These are phyloP conservation scores for Penicillium waksmanii DNA, from an alignment of 495 filamentous ascomycete species.

Conservation along the genomic window DNA sequence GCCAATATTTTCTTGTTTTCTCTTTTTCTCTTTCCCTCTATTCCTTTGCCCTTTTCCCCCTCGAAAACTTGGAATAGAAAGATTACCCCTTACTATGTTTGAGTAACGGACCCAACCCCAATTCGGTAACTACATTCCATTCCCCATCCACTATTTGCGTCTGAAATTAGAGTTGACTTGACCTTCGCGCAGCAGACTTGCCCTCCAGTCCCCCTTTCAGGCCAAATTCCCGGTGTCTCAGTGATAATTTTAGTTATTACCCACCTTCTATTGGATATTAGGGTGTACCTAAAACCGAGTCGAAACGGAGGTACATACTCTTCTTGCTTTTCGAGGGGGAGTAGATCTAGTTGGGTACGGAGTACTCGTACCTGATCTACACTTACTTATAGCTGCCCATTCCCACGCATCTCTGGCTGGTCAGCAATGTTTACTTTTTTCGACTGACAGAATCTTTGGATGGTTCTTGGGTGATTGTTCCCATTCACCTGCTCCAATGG, in stretches of 20 bases:
- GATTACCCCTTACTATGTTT: not conserved
- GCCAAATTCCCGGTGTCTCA: not conserved
- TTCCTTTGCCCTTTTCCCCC: not conserved
- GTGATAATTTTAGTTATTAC: not conserved
- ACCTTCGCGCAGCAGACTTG: not conserved
- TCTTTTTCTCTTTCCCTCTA: not conserved
- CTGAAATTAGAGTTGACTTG: conserved; percentile 1
- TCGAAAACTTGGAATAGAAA: not conserved
- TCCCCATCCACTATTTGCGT: conserved; percentile 4
- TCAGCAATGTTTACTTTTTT: too few relatives aligned
- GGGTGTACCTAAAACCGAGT: not conserved
- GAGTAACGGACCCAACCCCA: not conserved
- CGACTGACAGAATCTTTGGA: too few relatives aligned
- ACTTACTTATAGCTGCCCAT: not conserved
- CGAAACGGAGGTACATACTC: not conserved
- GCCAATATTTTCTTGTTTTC: not conserved
- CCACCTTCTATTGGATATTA: not conserved
- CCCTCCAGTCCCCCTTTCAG: not conserved
- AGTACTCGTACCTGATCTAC: not conserved
- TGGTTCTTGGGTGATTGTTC: not conserved
- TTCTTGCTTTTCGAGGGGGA: not conserved
- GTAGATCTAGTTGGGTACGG: not conserved
- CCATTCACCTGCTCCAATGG: not conserved
- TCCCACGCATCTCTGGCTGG: not conserved
- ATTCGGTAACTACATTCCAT: not conserved